Base-by-base conservation (phyloP, 225 moss, liverwort and hornwort species). In the Physcomitrellopsis africana region DNA sequence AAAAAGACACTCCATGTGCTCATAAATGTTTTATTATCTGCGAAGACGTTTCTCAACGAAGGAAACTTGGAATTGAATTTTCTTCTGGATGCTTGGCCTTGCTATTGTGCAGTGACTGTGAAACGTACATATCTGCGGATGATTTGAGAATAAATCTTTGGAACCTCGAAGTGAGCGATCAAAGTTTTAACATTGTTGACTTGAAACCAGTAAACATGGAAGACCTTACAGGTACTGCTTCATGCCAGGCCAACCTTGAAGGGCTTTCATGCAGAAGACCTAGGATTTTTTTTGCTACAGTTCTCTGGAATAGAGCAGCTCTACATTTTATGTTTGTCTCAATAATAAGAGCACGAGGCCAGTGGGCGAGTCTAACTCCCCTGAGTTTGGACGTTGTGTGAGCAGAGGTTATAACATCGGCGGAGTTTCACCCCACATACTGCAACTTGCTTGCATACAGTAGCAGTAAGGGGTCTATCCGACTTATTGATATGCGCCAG, bases 401-500 rank as follows among this genome's bases (percentile, higher is more conserved):
- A 83, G 80, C 90, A 97, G 96, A 97, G 87, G 96, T 97, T 77
- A 97, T 97, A 67, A 97, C 96, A 13, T 94, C 94, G 37, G 96
- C 96, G 64, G 96, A 97, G 81, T 97, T 97, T 82, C 96, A 97
- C 81, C 96, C 96, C 51, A 79, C 92, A 56, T 94, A 96, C 78
- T 96, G 96, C 92, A 96, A 94, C 81, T 88, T 88, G 87, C 82
- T 97, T 83, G 96, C 94, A 53, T 97, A 97, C 87, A 97, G 96
- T 89, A 97, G 96, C 92, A 94, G 94, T 82, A 97, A 97, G 81
- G 96, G 96, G 61, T 92, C 96, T 65, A 93, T 97, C 83, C 94
- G 96, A 70, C 93, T 97, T 64, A 94, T 97, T 87, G 96, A 97
- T 81, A 97, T 97, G 96, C 96, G 96, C 72, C 96, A 97, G 89